Percentiles rank a stretch among this genome's conserved stretches.
These are phyloP conservation scores for Pyrenophora tritici-repentis DNA, from an alignment of 2,329 filamentous ascomycete genomes.

Conservation along the genomic window DNA sequence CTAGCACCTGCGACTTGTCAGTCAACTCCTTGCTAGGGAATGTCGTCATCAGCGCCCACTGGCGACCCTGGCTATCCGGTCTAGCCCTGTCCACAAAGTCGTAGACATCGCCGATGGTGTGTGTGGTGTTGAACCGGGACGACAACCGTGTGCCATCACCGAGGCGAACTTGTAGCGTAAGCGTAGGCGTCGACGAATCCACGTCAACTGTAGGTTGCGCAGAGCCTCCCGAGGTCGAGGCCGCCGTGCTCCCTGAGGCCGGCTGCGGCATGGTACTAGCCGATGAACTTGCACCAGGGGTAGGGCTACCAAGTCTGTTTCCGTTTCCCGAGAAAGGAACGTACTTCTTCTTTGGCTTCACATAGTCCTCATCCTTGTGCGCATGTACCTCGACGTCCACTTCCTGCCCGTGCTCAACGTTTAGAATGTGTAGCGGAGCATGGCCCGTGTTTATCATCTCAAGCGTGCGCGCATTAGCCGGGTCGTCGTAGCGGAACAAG, in stretches of 20 bases:
- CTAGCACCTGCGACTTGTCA: conserved; percentile 61
- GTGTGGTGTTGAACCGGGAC: conserved; percentile 80
- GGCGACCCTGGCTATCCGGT: conserved; percentile 59
- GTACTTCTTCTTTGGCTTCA: conserved; percentile 73
- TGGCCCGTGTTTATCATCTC: conserved; percentile 77
- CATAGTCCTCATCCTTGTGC: conserved; percentile 76
- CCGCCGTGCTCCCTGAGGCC: conserved; percentile 36
- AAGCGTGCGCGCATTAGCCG: conserved; percentile 71
- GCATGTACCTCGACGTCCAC: conserved; percentile 78
- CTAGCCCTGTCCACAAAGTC: conserved; percentile 71
- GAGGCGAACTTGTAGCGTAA: conserved; percentile 77
- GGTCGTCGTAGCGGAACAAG: conserved; percentile 78
- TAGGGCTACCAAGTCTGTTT: conserved; percentile 75
- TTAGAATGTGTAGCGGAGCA: conserved; percentile 77
- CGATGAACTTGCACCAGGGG: conserved; percentile 62
- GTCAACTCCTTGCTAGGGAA: conserved; percentile 82
- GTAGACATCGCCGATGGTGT: conserved; percentile 79
- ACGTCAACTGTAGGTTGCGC: conserved; percentile 55
- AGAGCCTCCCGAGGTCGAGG: conserved; percentile 39
- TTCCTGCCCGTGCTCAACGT: conserved; percentile 73
- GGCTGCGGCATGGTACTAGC: conserved; percentile 42
- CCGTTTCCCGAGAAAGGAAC: conserved; percentile 75
- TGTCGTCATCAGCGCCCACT: conserved; percentile 78
- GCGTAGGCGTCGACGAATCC: conserved; percentile 68
- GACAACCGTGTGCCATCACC: conserved; percentile 76